Conservation (phyloP, 73 alveolate genomes). For the Urostyla sp. region DNA sequence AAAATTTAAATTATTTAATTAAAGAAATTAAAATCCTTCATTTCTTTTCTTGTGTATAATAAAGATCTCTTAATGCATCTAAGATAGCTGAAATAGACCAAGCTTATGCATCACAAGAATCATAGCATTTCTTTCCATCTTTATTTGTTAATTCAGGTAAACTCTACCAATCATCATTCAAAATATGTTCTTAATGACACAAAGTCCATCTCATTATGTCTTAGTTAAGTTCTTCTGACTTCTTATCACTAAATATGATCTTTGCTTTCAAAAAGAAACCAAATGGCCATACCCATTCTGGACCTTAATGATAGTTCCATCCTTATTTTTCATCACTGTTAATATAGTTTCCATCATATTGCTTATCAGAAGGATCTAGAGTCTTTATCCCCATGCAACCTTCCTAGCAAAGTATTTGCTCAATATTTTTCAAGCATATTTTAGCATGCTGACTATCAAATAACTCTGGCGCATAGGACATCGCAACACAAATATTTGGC, state of each 20-base stretch:
- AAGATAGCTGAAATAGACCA: conserved; percentile 85
- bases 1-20: too few species aligned
- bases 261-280: conserved; percentile 84
- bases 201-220: conserved; percentile 67
- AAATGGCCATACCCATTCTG: conserved; percentile 96
- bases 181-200: conserved; percentile 74
- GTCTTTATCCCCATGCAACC: conserved; percentile 93
- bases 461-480: conserved; percentile 96
- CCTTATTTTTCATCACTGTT: conserved; percentile 88
- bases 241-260: conserved; percentile 62
- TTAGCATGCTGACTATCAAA: conserved; percentile 83
- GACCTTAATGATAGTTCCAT: conserved; percentile 96
- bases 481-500: conserved; percentile 91
- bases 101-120: conserved; percentile 86
- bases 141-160: conserved; percentile 89
- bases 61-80: conserved; percentile 72
- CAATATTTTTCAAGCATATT: conserved; percentile 78
- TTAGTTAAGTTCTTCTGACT: conserved; percentile 31
- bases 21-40: too few species aligned
- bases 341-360: conserved; percentile 84
- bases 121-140: conserved; percentile 80
- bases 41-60: too few species aligned
- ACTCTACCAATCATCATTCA: conserved; percentile 80
- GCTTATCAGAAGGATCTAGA: conserved; percentile 84
- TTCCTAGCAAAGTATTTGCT: conserved; percentile 63